Conservation (phyloP, 371 early-diverging fungal genomes). For the Funneliformis caledonium region DNA sequence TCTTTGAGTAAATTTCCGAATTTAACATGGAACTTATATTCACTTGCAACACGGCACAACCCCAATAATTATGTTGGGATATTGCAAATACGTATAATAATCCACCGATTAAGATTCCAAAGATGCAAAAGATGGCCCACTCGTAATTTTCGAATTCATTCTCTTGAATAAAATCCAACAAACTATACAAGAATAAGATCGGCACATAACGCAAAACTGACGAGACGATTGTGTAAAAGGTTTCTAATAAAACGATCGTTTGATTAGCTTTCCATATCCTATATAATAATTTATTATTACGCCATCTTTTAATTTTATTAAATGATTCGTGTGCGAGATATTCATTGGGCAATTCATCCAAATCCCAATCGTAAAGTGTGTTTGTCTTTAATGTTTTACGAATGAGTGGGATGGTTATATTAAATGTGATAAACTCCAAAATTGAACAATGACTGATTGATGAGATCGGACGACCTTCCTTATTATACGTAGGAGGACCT, state of each 20-base stretch:
- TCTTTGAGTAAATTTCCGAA: slow-evolving; percentile 17
- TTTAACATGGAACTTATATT: slow-evolving; percentile 8
- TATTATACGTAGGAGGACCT: neutral
- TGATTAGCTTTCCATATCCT: slow-evolving; percentile 3
- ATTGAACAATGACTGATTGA: neutral
- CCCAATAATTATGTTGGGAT: neutral
- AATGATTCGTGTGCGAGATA: neutral
- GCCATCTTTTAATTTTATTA: neutral
- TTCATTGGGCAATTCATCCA: neutral
- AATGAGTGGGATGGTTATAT: neutral
- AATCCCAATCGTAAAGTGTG: neutral
- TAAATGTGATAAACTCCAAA: slow-evolving; percentile 2
- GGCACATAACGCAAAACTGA: slow-evolving; percentile 9
- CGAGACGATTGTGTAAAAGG: neutral
- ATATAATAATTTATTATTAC: neutral
- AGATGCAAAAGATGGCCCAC: neutral
- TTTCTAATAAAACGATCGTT: neutral
- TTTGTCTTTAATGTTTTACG: neutral
- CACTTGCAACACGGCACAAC: neutral
- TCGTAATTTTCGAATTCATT: neutral
- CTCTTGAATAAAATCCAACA: neutral
- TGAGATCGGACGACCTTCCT: neutral
- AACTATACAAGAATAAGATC: slow-evolving; percentile 54
- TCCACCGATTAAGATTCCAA: neutral
- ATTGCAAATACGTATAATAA: neutral